phyloP scores from a whole-genome alignment of 306 rosid genomes.

The Lathyrus aphaca region DNA sequence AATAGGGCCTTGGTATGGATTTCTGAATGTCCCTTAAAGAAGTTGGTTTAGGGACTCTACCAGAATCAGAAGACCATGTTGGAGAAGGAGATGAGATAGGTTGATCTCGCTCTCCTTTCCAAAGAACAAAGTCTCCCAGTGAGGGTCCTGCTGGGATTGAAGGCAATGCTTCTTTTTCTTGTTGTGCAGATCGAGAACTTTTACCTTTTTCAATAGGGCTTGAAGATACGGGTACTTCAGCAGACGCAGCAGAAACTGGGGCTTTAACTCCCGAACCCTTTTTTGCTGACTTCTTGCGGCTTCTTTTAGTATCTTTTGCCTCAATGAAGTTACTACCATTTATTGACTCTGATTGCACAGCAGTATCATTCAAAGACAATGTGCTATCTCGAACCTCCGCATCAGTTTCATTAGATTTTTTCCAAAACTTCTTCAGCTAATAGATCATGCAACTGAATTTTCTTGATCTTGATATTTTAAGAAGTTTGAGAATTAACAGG shows the following conservation, averaged over 20 bases:
- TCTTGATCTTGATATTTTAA: too few species aligned
- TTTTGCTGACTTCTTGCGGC: constrained; percentile 74
- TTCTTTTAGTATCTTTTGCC: constrained; percentile 85
- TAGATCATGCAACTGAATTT: too few species aligned
- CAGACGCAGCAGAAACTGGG: constrained; percentile 43
- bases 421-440: too few species aligned
- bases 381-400: constrained; percentile 53
- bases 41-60: too few species aligned
- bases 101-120: too few species aligned
- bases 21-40: too few species aligned
- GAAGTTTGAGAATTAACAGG: too few species aligned
- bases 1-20: too few species aligned
- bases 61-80: too few species aligned
- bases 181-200: constrained; percentile 52
- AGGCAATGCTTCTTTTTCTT: constrained; percentile 73
- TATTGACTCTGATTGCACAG: constrained; percentile 51
- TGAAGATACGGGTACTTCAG: constrained; percentile 52
- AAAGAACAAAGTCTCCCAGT: constrained; percentile 83
- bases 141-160: constrained; percentile 90
- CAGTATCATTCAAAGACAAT: constrained; percentile 40
- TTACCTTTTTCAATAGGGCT: constrained; percentile 73
- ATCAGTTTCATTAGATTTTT: too few species aligned
- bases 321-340: constrained; percentile 73
- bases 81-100: too few species aligned
- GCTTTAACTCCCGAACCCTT: constrained; percentile 66